phyloP scores from a whole-genome alignment of 2,329 filamentous ascomycete species.

The Catunica adiposa region DNA sequence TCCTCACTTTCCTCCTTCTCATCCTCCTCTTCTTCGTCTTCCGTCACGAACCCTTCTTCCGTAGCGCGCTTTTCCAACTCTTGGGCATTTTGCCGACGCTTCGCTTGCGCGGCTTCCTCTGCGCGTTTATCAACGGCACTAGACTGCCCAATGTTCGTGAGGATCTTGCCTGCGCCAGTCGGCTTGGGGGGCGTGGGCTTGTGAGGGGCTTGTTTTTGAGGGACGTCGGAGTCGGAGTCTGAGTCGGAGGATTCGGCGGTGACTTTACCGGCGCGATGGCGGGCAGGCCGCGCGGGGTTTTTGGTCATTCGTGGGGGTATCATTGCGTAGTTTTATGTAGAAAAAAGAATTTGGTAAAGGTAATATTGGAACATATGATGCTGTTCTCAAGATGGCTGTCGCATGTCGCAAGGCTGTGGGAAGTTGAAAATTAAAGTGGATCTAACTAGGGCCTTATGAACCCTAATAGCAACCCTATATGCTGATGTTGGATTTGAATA shows the following conservation, averaged over 20 bases:
- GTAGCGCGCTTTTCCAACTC: conserved; percentile 30
- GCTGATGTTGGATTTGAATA: no score
- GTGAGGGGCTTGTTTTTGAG: conserved; percentile 18
- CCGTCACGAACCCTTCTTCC: conserved; percentile 48
- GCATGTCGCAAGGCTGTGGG: no score
- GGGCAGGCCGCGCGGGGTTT: conserved; percentile 63
- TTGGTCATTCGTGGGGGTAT: conserved; percentile 83
- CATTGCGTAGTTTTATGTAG: conserved; percentile 23
- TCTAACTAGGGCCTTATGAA: no score
- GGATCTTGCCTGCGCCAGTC: conserved; percentile 38
- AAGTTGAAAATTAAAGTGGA: no score
- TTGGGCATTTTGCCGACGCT: conserved; percentile 20
- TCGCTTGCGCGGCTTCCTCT: conserved; percentile 30
- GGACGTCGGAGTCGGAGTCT: conserved; percentile 26
- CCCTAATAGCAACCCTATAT: no score
- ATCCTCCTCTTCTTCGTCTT: conserved; percentile 25
- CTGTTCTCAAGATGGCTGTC: no score
- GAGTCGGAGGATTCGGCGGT: conserved; percentile 39
- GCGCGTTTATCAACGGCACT: conserved; percentile 33
- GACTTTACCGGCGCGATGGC: conserved; percentile 75
- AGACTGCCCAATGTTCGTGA: conserved; percentile 35
- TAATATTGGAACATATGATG: background rate
- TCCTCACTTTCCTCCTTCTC: conserved; percentile 25
- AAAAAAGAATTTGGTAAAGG: background rate
- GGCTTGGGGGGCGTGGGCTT: conserved; percentile 33